Evolutionary conservation across 176 grass and related monocot genomes (phyloP).

Genomic region (Zizania latifolia): DNA sequence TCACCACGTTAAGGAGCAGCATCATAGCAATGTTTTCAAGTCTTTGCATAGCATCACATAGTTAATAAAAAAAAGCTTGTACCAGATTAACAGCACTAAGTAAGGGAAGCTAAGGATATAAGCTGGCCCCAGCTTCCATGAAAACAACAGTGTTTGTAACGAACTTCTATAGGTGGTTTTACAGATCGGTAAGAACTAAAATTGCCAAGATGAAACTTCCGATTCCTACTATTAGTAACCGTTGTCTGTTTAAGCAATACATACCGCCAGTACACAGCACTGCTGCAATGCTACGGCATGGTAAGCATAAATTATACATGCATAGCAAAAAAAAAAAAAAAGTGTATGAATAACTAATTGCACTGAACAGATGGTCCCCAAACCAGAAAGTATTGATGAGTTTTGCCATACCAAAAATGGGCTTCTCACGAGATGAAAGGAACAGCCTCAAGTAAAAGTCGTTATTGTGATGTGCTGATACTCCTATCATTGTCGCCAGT

Average conservation of each 20-base stretch:
- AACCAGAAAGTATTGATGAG: neutral
- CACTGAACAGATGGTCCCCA: neutral
- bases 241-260: neutral
- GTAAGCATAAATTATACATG: conserved; percentile 9
- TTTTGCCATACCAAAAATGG: conserved; percentile 3
- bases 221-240: neutral
- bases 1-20: neutral
- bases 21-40: neutral
- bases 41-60: neutral
- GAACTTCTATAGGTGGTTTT: neutral
- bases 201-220: neutral
- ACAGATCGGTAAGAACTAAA: neutral
- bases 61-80: neutral
- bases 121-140: neutral
- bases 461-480: neutral
- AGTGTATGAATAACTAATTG: neutral
- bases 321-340: conserved; percentile 3
- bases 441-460: neutral
- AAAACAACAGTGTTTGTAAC: neutral
- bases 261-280: neutral
- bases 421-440: neutral
- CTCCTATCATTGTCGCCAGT: neutral
- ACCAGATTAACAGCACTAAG: neutral
- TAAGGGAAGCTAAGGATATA: neutral
- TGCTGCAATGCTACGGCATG: conserved; percentile 1